phyloP scores from a whole-genome alignment of 2,329 filamentous ascomycete species.

The Sclerotinia sclerotiorum region DNA sequence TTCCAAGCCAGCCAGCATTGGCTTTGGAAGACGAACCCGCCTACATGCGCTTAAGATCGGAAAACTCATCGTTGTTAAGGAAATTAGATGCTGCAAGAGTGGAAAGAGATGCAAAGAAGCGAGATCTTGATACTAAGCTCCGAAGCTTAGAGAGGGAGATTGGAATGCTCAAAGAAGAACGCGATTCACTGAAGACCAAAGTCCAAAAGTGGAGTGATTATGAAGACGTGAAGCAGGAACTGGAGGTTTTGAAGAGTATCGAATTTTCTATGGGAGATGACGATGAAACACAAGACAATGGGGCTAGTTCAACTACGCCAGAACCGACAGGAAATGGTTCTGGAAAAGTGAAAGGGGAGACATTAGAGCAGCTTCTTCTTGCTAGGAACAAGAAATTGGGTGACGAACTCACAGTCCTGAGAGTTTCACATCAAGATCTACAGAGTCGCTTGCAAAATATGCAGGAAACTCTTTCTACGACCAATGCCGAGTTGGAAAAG shows the following conservation, averaged over 20 bases:
- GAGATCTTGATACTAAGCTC: constrained; percentile 71
- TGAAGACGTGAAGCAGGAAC: constrained; percentile 91
- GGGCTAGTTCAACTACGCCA: constrained; percentile 36
- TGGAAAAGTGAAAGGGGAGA: constrained; percentile 67
- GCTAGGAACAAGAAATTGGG: constrained; percentile 95
- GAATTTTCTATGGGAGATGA: constrained; percentile 93
- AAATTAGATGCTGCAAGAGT: constrained; percentile 82
- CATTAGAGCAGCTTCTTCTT: constrained; percentile 84
- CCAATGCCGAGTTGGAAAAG: constrained; percentile 83
- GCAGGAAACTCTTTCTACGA: constrained; percentile 78
- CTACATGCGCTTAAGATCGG: constrained; percentile 83
- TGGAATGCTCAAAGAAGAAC: constrained; percentile 72
- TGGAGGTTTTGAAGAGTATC: constrained; percentile 96
- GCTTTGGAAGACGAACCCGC: constrained; percentile 84
- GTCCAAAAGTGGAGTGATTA: constrained; percentile 91
- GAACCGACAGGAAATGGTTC: constrained; percentile 48
- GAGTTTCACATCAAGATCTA: constrained; percentile 91
- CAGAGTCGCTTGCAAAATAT: constrained; percentile 76
- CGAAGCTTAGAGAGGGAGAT: constrained; percentile 79
- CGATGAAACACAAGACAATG: constrained; percentile 56
- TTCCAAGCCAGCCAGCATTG: constrained; percentile 58
- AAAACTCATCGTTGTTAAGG: constrained; percentile 87
- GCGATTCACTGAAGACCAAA: constrained; percentile 75
- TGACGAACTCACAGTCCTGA: constrained; percentile 87
- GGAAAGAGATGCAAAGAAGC: constrained; percentile 79